Conservation (phyloP, 1,284 basidiomycete genomes). For the Rhizoctonia solani region DNA sequence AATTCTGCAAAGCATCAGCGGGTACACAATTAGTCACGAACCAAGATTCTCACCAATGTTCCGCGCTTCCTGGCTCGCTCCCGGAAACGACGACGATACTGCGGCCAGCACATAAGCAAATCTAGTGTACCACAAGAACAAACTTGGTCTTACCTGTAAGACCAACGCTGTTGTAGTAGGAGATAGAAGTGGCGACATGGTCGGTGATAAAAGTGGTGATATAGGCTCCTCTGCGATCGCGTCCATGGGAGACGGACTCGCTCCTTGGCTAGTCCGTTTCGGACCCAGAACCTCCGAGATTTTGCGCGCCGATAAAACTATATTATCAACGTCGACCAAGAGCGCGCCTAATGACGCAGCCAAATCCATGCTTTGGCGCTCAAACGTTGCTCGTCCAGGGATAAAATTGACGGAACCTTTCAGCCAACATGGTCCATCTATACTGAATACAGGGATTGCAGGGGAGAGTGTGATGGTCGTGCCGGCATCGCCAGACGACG, state of each 20-base stretch:
- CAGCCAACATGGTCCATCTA: slow-evolving; percentile 30
- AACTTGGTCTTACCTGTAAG: neutral
- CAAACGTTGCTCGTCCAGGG: slow-evolving; percentile 25
- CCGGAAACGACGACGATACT: slow-evolving; percentile 25
- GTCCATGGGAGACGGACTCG: neutral
- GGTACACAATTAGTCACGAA: neutral
- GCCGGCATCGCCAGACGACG: slow-evolving; percentile 12
- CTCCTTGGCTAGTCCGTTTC: neutral
- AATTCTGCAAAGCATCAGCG: slow-evolving; percentile 23
- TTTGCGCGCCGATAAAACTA: neutral
- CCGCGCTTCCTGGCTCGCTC: slow-evolving; percentile 23
- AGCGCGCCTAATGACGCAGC: slow-evolving; percentile 18
- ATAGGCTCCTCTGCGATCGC: neutral
- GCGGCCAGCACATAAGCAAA: neutral
- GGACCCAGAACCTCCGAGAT: slow-evolving; percentile 10
- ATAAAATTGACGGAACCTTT: slow-evolving; percentile 30
- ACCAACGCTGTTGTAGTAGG: neutral
- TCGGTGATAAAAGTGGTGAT: neutral
- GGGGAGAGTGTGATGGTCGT: slow-evolving; percentile 13
- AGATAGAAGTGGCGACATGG: slow-evolving; percentile 22
- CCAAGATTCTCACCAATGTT: slow-evolving; percentile 16
- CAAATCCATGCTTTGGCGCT: slow-evolving; percentile 23
- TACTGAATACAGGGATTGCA: slow-evolving; percentile 28
- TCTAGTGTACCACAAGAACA: neutral
- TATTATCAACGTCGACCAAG: slow-evolving; percentile 23